Evolutionary conservation across 495 filamentous ascomycete species (phyloP).

Genomic region (Pseudomonodictys pantanalensis): DNA sequence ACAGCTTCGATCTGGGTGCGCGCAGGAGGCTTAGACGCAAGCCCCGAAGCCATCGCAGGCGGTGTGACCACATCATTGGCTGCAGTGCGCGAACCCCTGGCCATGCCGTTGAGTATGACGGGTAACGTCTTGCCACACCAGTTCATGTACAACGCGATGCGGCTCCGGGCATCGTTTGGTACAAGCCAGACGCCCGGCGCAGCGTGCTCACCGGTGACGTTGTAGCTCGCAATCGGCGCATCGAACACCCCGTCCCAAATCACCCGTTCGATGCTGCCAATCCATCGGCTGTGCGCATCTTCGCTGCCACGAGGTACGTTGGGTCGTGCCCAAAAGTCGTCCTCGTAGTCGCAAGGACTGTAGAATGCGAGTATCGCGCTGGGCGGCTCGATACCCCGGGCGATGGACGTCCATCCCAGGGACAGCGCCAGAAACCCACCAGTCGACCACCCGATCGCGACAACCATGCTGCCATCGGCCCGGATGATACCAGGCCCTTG

Average conservation of each 20-base stretch:
- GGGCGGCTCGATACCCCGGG: conserved; percentile 43
- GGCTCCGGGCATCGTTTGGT: not conserved
- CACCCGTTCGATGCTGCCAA: no score
- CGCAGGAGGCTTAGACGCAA: not conserved
- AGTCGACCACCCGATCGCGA: conserved; percentile 56
- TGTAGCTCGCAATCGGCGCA: not conserved
- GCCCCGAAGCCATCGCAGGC: not conserved
- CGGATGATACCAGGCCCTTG: conserved; percentile 36
- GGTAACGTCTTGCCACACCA: not conserved
- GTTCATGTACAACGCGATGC: not conserved
- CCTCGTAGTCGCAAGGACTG: conserved; percentile 40
- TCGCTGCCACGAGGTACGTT: not conserved
- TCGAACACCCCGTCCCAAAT: not conserved
- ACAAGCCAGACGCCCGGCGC: not conserved
- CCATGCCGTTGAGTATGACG: conserved; percentile 39
- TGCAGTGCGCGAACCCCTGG: no score
- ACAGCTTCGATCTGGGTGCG: not conserved
- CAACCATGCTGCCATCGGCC: conserved; percentile 45
- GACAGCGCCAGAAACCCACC: conserved; percentile 56
- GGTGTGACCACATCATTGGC: not conserved
- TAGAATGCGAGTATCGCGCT: conserved; percentile 55
- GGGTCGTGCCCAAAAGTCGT: not conserved
- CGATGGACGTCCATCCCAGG: conserved; percentile 42
- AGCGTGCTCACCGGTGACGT: not conserved
- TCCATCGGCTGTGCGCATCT: no score